Evolutionary conservation across 192 early-diverging fungal species (phyloP), one percentile per base, ranked within the genome.

Genomic region (Lobulomyces angularis): DNA sequence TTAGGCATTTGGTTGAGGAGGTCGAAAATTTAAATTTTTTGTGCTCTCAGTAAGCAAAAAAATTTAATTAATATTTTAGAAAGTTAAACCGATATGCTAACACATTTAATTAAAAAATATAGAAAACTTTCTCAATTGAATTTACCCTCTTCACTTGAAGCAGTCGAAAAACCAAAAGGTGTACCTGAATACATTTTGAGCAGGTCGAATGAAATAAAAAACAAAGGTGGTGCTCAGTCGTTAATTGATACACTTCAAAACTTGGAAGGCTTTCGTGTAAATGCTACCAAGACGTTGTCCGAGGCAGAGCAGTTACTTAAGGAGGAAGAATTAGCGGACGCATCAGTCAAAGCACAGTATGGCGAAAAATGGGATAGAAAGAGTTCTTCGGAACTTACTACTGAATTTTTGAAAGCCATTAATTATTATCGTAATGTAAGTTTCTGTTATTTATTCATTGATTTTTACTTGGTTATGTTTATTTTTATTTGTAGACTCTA

Each of bases 141-240:
- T 17, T 57, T 88, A 17, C 83, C 81, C 3, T 67, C 71, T 11
- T 50, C 84, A 5, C 55, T 86, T 11, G 78, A 86, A 29, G 78
- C 77, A 1, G 50, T 82, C 4, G 75, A 83, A 27, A 80, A 84
- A 43, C 83, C 83, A 3, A 65, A 81, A 7, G 81, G 80, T 0
- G 37, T 90, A 18, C 89, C 89, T 24, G 69, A 77, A 1, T 59
- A 64, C 2, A 53, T 93, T 1, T 26, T 89, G 5, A 46, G 70
- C 19, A 78, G 79, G 32, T 78, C 83, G 8, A 72, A 79, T 24
- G 87, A 90, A 45, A 71, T 92, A 16, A 61, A 73, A 20, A 55
- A 64, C 0, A 69, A 80, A 30, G 85, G 88, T 16, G 88, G 88
- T 0, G 56, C 62, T n/a, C 37, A 51, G 4, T 55, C 59, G 4